Evolutionary conservation across 1,139 yeast genomes (phyloP).

Genomic region (Hanseniaspora gamundiae): DNA sequence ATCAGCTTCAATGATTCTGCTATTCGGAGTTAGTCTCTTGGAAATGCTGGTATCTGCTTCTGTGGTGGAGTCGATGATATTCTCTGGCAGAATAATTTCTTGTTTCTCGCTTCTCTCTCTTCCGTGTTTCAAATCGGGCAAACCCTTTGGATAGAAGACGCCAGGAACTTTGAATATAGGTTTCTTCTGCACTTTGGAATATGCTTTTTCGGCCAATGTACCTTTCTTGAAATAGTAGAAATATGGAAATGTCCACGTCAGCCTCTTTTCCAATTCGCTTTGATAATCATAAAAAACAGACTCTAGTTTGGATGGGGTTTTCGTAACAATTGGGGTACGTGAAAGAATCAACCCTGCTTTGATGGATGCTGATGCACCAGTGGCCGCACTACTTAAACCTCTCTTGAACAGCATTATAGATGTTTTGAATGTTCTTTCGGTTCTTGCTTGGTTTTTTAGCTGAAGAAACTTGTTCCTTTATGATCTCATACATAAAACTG

Average conservation of each 20-base stretch:
- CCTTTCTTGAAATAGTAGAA: constrained; percentile 89
- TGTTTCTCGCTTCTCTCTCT: constrained; percentile 85
- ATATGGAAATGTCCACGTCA: constrained; percentile 96
- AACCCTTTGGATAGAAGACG: constrained; percentile 68
- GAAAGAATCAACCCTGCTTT: constrained; percentile 47
- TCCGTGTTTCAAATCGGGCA: constrained; percentile 75
- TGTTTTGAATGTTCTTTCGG: not conserved
- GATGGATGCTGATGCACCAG: constrained; percentile 10
- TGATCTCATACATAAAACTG: too few relatives aligned
- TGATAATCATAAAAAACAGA: constrained; percentile 70
- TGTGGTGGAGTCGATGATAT: constrained; percentile 29
- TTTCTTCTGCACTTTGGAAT: constrained; percentile 59
- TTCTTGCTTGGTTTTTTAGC: not conserved
- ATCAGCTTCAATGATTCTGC: constrained; percentile 74
- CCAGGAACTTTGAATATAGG: constrained; percentile 65
- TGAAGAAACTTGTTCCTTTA: too few relatives aligned
- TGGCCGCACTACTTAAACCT: constrained; percentile 12
- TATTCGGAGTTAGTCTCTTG: constrained; percentile 57
- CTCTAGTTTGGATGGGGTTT: constrained; percentile 64
- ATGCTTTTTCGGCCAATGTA: constrained; percentile 76
- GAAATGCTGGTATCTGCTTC: constrained; percentile 38
- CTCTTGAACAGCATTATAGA: constrained; percentile 8
- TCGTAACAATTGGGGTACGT: constrained; percentile 74
- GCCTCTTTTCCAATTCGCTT: constrained; percentile 70
- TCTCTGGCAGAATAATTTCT: constrained; percentile 54